These are phyloP conservation scores for Vigna hirtella DNA, from an alignment of 306 rosid genomes.

Conservation along the genomic window DNA sequence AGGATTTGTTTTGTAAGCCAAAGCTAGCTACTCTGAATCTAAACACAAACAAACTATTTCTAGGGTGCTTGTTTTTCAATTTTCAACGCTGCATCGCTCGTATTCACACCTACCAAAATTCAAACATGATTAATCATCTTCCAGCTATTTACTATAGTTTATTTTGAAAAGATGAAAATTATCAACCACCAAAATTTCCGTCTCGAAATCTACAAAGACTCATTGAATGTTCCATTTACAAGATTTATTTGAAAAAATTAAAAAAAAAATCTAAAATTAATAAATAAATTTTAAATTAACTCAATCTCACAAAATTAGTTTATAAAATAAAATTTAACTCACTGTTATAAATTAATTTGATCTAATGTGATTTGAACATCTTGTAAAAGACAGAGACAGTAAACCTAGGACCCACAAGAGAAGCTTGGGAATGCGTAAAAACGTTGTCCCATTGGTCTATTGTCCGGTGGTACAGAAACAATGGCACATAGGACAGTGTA, in stretches of 20 bases:
- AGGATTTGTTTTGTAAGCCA: constrained; percentile 9
- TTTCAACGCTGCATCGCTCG: constrained; percentile 29
- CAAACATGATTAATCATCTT: neutral
- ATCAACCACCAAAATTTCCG: no score
- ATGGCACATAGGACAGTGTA: neutral
- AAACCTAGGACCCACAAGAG: constrained; percentile 38
- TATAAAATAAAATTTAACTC: no score
- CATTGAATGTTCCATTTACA: no score
- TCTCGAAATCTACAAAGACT: no score
- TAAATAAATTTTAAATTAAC: no score
- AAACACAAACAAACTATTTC: neutral
- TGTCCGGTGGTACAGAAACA: constrained; percentile 1
- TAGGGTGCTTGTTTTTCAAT: constrained; percentile 32
- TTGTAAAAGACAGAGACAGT: constrained; percentile 36
- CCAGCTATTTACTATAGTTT: no score
- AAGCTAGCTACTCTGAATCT: neutral
- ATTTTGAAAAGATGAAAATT: no score
- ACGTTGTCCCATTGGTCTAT: neutral
- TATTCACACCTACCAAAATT: constrained; percentile 30
- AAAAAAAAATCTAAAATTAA: no score
- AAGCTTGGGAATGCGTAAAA: constrained; percentile 15
- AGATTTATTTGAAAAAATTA: no score
- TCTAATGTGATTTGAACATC: neutral
- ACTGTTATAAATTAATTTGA: no score
- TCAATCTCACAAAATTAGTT: no score